Percentiles rank a stretch among this genome's conserved stretches.
These are phyloP conservation scores for Tolypocladium capitatum DNA, from an alignment of 2,329 filamentous ascomycete species.

Conservation along the genomic window DNA sequence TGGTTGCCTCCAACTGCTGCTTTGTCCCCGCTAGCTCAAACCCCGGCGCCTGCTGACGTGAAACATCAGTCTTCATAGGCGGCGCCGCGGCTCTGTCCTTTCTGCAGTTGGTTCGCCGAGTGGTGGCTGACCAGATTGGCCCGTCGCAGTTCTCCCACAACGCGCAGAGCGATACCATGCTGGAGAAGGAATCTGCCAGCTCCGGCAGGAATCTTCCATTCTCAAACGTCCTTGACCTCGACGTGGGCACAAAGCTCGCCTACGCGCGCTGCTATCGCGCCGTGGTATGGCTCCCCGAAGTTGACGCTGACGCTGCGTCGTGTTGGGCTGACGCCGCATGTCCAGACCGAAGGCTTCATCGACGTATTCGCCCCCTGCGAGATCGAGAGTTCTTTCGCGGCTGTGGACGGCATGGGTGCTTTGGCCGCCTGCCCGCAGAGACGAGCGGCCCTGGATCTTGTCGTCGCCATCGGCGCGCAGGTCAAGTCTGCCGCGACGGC, in stretches of 20 bases:
- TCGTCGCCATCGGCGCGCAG: slow-evolving; percentile 40
- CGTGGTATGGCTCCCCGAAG: slow-evolving; percentile 4
- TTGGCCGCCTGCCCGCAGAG: slow-evolving; percentile 1
- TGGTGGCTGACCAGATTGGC: slow-evolving; percentile 35
- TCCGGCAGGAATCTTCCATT: slow-evolving; percentile 1
- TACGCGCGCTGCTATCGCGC: slow-evolving; percentile 8
- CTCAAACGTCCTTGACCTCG: slow-evolving; percentile 4
- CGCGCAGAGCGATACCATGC: slow-evolving; percentile 36
- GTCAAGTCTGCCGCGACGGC: slow-evolving; percentile 17
- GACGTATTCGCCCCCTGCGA: slow-evolving; percentile 18
- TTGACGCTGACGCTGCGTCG: neutral
- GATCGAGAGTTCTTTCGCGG: slow-evolving; percentile 11
- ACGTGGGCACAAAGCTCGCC: slow-evolving; percentile 6
- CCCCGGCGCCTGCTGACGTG: neutral
- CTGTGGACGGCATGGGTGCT: neutral
- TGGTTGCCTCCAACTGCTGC: neutral
- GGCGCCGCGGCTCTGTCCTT: slow-evolving; percentile 41
- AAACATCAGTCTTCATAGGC: slow-evolving; percentile 30
- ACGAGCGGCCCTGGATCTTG: slow-evolving; percentile 20
- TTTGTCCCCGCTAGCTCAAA: neutral
- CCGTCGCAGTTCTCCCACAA: slow-evolving; percentile 40
- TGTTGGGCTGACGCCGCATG: neutral
- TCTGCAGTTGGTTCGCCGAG: slow-evolving; percentile 36
- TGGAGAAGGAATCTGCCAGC: slow-evolving; percentile 27
- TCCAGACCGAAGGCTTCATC: slow-evolving; percentile 20